Evolutionary conservation across 495 filamentous ascomycete species (phyloP).

Genomic region (Xeromyces bisporus): DNA sequence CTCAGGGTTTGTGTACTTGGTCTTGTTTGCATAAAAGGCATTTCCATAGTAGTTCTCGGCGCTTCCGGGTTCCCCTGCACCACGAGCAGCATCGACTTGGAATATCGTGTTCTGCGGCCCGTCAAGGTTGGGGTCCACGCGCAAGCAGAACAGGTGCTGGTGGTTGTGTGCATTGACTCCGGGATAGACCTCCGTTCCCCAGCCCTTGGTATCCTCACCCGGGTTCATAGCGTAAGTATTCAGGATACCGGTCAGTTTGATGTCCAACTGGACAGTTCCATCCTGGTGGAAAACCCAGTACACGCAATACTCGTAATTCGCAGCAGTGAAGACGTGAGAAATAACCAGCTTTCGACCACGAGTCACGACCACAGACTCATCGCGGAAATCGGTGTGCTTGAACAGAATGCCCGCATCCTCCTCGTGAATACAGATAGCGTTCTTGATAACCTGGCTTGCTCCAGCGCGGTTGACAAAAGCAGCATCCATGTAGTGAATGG

Average conservation of each 20-base stretch:
- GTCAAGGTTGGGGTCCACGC: constrained; percentile 79
- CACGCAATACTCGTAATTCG: constrained; percentile 94
- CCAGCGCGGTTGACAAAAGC: constrained; percentile 73
- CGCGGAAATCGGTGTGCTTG: constrained; percentile 93
- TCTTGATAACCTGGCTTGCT: constrained; percentile 64
- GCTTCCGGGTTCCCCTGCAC: constrained; percentile 54
- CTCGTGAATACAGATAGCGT: constrained; percentile 94
- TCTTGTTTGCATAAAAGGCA: constrained; percentile 84
- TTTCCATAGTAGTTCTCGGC: constrained; percentile 83
- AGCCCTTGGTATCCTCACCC: constrained; percentile 71
- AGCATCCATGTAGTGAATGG: constrained; percentile 81
- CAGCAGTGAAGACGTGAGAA: constrained; percentile 88
- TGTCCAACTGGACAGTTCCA: constrained; percentile 82
- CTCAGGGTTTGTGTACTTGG: constrained; percentile 55
- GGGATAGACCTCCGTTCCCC: constrained; percentile 87
- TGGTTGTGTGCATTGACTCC: constrained; percentile 73
- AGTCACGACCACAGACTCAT: constrained; percentile 73
- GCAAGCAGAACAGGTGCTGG: constrained; percentile 89
- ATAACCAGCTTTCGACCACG: constrained; percentile 76
- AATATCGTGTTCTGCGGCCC: constrained; percentile 75
- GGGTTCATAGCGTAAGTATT: constrained; percentile 81
- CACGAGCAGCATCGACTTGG: constrained; percentile 54
- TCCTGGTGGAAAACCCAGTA: constrained; percentile 94
- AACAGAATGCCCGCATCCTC: constrained; percentile 88
- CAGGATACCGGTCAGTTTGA: constrained; percentile 88